Percentiles rank a stretch among this genome's conserved stretches.
phyloP scores from a whole-genome alignment of 108 stramenopile genomes.

The Mediolabrus comicus region DNA sequence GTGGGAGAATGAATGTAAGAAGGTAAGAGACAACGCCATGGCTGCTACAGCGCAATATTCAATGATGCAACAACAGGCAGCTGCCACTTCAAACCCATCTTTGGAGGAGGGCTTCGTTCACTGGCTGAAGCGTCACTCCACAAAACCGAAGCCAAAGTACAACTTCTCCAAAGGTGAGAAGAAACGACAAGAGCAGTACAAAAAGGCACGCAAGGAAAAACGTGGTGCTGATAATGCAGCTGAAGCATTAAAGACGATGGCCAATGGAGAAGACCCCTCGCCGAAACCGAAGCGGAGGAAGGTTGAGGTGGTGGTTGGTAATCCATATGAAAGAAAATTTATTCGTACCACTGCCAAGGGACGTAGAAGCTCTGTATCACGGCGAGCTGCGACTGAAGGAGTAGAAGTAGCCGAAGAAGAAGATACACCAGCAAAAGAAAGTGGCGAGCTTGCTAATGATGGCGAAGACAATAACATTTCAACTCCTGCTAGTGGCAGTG shows the following conservation, averaged over 20 bases:
- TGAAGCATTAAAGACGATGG: background rate
- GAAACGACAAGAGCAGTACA: background rate
- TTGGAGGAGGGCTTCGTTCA: no score
- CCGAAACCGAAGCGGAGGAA: background rate
- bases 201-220: background rate
- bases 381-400: no score
- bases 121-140: no score
- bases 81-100: no score
- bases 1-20: background rate
- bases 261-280: background rate
- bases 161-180: background rate
- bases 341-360: background rate
- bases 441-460: background rate
- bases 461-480: no score
- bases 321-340: background rate
- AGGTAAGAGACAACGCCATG: background rate
- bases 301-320: no score
- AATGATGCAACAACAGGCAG: no score
- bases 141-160: no score
- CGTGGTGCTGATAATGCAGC: background rate
- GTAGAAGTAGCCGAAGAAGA: no score
- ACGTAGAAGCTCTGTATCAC: background rate
- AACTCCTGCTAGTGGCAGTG: no score
- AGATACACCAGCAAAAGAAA: no score
- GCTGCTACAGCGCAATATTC: no score